Conservation (phyloP, 176 grass and related monocot genomes). For the Phyllostachys edulis region DNA sequence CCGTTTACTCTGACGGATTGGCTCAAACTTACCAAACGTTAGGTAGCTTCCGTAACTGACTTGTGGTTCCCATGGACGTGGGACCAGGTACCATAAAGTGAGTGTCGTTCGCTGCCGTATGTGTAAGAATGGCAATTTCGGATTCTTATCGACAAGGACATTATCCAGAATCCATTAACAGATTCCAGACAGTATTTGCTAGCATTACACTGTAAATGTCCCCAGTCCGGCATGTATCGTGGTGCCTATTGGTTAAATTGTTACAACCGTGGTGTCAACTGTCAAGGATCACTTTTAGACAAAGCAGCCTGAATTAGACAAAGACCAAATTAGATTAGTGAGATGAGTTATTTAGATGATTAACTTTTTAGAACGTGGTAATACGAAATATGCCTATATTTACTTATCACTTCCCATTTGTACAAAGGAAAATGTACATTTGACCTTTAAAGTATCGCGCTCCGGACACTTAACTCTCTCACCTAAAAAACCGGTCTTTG, state of each 20-base stretch:
- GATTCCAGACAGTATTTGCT: not conserved
- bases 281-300: not conserved
- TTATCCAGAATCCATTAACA: conserved; percentile 34
- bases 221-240: too few species aligned
- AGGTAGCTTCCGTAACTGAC: not conserved
- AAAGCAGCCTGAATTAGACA: not conserved
- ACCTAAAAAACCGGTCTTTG: too few species aligned
- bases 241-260: not conserved
- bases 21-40: not conserved
- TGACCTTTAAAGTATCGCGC: too few species aligned
- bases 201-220: not conserved
- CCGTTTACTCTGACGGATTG: not conserved
- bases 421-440: not conserved
- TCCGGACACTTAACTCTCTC: too few species aligned
- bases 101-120: not conserved
- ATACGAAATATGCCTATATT: not conserved
- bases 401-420: not conserved
- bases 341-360: not conserved
- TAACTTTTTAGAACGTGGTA: not conserved
- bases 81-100: not conserved
- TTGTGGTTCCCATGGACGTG: not conserved
- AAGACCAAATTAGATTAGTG: not conserved
- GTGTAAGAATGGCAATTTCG: not conserved
- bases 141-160: not conserved
- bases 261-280: not conserved